phyloP scores from a whole-genome alignment of 257 asterid species.

The Nicotiana tabacum region DNA sequence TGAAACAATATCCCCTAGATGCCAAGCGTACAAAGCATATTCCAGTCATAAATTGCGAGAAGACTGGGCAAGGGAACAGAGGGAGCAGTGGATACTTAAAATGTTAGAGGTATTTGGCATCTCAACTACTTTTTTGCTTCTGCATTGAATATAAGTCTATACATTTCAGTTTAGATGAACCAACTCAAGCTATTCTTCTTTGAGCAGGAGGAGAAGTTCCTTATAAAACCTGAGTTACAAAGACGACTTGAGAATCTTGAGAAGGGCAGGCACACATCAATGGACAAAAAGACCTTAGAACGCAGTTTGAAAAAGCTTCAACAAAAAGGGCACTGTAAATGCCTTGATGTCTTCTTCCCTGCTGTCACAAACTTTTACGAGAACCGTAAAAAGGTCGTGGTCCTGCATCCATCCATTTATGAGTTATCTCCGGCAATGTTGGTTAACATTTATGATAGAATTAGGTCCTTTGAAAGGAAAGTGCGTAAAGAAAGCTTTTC shows the following conservation, averaged over 20 bases:
- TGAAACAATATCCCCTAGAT: slow-evolving; percentile 33
- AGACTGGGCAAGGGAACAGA: slow-evolving; percentile 31
- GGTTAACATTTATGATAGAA: slow-evolving; percentile 55
- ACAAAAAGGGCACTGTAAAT: slow-evolving; percentile 73
- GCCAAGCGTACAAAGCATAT: slow-evolving; percentile 38
- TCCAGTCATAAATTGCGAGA: slow-evolving; percentile 49
- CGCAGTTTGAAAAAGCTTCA: slow-evolving; percentile 79
- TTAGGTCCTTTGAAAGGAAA: slow-evolving; percentile 60
- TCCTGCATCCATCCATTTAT: slow-evolving; percentile 73
- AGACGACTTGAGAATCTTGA: slow-evolving; percentile 66
- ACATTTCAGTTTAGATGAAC: slow-evolving; percentile 18
- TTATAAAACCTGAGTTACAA: slow-evolving; percentile 70
- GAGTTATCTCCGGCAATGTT: slow-evolving; percentile 40
- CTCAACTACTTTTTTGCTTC: slow-evolving; percentile 14
- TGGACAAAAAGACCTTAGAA: slow-evolving; percentile 72
- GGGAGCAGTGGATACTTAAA: slow-evolving; percentile 77
- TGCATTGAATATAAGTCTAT: slow-evolving; percentile 8
- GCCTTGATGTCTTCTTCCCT: slow-evolving; percentile 63
- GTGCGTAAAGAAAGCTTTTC: slow-evolving; percentile 40
- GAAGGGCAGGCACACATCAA: slow-evolving; percentile 47
- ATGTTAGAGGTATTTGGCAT: slow-evolving; percentile 62
- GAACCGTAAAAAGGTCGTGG: slow-evolving; percentile 54
- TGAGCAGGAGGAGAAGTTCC: slow-evolving; percentile 85
- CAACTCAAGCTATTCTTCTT: slow-evolving; percentile 9
- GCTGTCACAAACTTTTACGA: slow-evolving; percentile 70